Conservation (phyloP, 164 flowering plant genomes). For the Amborella trichopoda region DNA sequence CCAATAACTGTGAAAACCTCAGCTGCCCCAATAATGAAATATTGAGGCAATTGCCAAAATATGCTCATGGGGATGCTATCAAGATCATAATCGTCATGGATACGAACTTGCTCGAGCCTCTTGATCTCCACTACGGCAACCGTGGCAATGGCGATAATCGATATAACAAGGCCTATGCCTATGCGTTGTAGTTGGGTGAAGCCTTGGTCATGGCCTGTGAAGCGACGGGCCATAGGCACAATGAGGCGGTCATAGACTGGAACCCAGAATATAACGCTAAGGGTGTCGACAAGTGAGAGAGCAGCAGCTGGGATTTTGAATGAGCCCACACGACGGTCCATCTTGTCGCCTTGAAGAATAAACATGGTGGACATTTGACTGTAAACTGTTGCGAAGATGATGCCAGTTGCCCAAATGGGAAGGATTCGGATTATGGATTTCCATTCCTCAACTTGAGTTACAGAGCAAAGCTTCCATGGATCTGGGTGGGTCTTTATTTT, state of each 20-base stretch:
- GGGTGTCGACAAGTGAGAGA: background rate
- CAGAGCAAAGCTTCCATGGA: constrained; percentile 62
- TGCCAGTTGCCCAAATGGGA: constrained; percentile 60
- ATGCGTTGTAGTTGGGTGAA: constrained; percentile 63
- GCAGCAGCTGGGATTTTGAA: constrained; percentile 1
- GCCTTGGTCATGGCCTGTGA: constrained; percentile 50
- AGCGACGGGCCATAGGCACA: constrained; percentile 34
- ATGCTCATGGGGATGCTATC: constrained; percentile 32
- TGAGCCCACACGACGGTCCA: constrained; percentile 35
- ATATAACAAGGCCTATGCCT: constrained; percentile 61
- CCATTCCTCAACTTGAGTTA: constrained; percentile 70
- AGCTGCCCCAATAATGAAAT: constrained; percentile 59
- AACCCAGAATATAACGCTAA: background rate
- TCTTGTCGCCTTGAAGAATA: constrained; percentile 39
- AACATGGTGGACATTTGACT: constrained; percentile 51
- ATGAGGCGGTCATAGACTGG: constrained; percentile 43
- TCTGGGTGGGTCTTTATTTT: constrained; percentile 18
- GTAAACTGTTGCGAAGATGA: constrained; percentile 41
- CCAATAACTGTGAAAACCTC: constrained; percentile 61
- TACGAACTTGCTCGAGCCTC: constrained; percentile 29
- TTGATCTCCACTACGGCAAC: constrained; percentile 39
- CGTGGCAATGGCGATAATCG: constrained; percentile 39
- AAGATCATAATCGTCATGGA: constrained; percentile 26
- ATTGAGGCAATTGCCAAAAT: constrained; percentile 70
- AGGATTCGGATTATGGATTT: constrained; percentile 43